Conservation (phyloP, 2,329 filamentous ascomycete species). For the Xylaria sp. region DNA sequence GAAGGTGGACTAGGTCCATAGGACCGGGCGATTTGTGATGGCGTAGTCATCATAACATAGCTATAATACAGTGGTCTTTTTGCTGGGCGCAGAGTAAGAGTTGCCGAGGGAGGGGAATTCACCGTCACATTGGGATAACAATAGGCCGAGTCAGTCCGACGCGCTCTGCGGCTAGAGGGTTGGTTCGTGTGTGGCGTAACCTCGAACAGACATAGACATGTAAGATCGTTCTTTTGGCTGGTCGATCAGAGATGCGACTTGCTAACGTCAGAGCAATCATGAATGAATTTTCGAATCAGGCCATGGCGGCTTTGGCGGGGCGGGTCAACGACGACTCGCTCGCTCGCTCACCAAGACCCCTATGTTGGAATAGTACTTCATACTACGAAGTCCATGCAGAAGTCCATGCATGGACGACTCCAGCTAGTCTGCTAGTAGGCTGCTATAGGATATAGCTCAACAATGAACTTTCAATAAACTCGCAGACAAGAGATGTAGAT, state of each 20-base stretch:
- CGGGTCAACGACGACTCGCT: too few relatives aligned
- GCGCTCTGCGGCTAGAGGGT: neutral
- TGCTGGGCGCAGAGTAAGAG: neutral
- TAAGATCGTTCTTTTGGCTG: too few relatives aligned
- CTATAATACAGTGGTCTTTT: neutral
- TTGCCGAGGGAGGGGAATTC: neutral
- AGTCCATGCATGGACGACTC: neutral
- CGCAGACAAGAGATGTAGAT: neutral
- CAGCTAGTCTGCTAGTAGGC: neutral
- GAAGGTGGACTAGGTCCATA: constrained; percentile 21
- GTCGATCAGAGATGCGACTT: neutral
- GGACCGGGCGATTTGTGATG: constrained; percentile 23
- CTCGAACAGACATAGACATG: too few relatives aligned
- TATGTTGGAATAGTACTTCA: too few relatives aligned
- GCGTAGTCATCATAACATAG: constrained; percentile 18
- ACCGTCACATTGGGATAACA: neutral
- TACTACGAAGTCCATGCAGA: neutral
- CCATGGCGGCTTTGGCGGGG: neutral
- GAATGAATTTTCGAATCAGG: neutral
- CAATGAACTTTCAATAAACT: neutral
- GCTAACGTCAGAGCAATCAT: neutral
- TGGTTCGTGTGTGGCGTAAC: neutral
- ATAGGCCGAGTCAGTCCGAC: neutral
- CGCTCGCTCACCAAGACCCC: too few relatives aligned
- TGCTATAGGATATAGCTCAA: neutral